phyloP scores from a whole-genome alignment of 2,329 filamentous ascomycete genomes.

The Eutypella sp. region DNA sequence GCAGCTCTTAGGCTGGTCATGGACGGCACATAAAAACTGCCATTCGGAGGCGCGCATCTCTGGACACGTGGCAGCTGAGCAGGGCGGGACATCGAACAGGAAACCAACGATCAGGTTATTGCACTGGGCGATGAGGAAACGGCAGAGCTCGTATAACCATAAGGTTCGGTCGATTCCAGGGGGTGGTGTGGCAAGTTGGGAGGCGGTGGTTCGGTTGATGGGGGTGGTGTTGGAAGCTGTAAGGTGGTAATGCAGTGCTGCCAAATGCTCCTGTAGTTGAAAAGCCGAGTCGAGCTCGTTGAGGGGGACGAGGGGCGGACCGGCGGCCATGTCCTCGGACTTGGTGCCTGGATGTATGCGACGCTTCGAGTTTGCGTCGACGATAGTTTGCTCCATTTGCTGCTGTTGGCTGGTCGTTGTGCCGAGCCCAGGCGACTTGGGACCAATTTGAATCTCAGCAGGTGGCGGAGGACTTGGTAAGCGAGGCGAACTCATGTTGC shows the following conservation, averaged over 20 bases:
- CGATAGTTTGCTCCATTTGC: slow-evolving; percentile 57
- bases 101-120: slow-evolving; percentile 91
- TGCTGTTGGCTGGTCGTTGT: slow-evolving; percentile 49
- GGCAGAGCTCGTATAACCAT: slow-evolving; percentile 97
- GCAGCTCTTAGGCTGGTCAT: slow-evolving; percentile 93
- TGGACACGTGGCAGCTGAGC: slow-evolving; percentile 82
- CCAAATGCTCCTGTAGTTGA: slow-evolving; percentile 94
- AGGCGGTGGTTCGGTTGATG: slow-evolving; percentile 70
- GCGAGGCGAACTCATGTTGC: slow-evolving; percentile 65
- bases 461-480: slow-evolving; percentile 92
- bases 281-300: slow-evolving; percentile 95
- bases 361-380: slow-evolving; percentile 71
- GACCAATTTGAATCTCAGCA: slow-evolving; percentile 86
- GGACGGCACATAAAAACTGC: slow-evolving; percentile 97
- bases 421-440: slow-evolving; percentile 58
- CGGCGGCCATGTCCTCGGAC: slow-evolving; percentile 86
- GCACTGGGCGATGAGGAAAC: slow-evolving; percentile 90
- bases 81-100: slow-evolving; percentile 84
- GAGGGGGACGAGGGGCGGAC: slow-evolving; percentile 81
- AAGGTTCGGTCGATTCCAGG: slow-evolving; percentile 77
- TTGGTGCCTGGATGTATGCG: slow-evolving; percentile 91
- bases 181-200: slow-evolving; percentile 73
- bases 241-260: slow-evolving; percentile 80
- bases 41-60: slow-evolving; percentile 99
- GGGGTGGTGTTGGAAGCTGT: slow-evolving; percentile 64